Percentiles rank a stretch among this genome's conserved stretches.
Conservation (phyloP, 2,329 filamentous ascomycete species). For the Penicillium palitans region DNA sequence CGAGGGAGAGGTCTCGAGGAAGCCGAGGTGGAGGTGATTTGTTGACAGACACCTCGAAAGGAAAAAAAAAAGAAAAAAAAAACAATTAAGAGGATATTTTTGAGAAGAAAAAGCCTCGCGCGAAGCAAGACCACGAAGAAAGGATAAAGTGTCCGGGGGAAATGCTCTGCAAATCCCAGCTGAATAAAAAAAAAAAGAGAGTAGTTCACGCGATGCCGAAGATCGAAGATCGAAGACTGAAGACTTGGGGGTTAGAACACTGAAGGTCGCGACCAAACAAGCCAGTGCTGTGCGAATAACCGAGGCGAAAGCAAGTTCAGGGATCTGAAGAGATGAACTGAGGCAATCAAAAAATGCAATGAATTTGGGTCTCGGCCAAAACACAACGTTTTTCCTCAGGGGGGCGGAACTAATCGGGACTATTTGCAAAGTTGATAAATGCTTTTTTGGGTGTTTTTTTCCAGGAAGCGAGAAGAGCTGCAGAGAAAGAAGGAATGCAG, state of each 20-base stretch:
- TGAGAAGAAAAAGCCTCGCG: conserved; percentile 6
- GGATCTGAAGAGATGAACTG: conserved; percentile 4
- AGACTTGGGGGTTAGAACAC: conserved; percentile 22
- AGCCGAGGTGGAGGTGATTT: conserved; percentile 8
- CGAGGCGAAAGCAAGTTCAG: conserved; percentile 6
- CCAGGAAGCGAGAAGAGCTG: conserved; percentile 26
- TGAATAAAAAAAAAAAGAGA: conserved; percentile 24
- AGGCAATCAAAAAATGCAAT: conserved; percentile 7
- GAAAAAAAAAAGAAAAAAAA: neutral
- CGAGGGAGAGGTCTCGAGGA: conserved; percentile 1
- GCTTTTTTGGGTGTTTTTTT: conserved; percentile 27
- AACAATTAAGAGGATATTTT: conserved; percentile 24
- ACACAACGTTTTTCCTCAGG: conserved; percentile 27
- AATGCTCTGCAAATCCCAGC: conserved; percentile 42
- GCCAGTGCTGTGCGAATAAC: neutral
- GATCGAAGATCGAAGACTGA: conserved; percentile 20
- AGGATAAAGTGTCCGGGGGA: conserved; percentile 23
- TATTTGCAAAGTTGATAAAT: conserved; percentile 23
- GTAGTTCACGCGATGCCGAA: conserved; percentile 24
- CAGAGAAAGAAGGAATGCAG: conserved; percentile 34
- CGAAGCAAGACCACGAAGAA: conserved; percentile 10
- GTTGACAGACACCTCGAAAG: conserved; percentile 4
- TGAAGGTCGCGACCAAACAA: conserved; percentile 13
- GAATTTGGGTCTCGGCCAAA: conserved; percentile 24
- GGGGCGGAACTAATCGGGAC: conserved; percentile 24